Conservation (phyloP, 371 early-diverging fungal genomes). For the Syncephalastrum monosporum region DNA sequence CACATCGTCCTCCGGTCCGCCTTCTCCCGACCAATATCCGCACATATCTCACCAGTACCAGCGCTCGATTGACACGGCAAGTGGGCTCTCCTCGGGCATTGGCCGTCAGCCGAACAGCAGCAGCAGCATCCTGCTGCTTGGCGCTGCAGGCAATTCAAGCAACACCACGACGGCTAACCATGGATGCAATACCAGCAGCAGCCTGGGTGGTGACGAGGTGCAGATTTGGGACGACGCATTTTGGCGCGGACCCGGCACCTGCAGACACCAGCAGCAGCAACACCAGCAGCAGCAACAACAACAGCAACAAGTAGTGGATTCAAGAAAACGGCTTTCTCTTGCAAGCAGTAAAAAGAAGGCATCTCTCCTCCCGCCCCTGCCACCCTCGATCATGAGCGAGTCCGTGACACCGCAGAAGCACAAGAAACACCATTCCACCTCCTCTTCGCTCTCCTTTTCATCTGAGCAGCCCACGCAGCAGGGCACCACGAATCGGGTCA, state of each 20-base stretch:
- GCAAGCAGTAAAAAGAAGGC: too few relatives aligned
- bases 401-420: constrained; percentile 1
- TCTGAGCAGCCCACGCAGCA: constrained; percentile 1
- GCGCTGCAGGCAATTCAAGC: too few relatives aligned
- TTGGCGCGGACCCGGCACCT: constrained; percentile 13
- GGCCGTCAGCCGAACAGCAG: too few relatives aligned
- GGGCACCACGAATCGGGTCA: constrained; percentile 15
- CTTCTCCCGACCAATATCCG: background rate
- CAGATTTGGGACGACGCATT: constrained; percentile 20
- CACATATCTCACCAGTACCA: too few relatives aligned
- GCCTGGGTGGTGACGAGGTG: background rate
- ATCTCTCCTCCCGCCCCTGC: too few relatives aligned
- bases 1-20: background rate
- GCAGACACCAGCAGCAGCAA: background rate
- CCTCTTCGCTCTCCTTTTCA: too few relatives aligned
- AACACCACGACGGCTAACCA: too few relatives aligned
- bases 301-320: background rate
- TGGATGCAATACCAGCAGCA: background rate
- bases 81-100: too few relatives aligned
- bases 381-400: constrained; percentile 1
- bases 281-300: background rate
- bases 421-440: too few relatives aligned
- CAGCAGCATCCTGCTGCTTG: too few relatives aligned
- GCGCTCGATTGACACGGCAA: too few relatives aligned
- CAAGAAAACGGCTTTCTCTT: too few relatives aligned